Conservation (phyloP, 139 green algal genomes). For the Closterium sp. region DNA sequence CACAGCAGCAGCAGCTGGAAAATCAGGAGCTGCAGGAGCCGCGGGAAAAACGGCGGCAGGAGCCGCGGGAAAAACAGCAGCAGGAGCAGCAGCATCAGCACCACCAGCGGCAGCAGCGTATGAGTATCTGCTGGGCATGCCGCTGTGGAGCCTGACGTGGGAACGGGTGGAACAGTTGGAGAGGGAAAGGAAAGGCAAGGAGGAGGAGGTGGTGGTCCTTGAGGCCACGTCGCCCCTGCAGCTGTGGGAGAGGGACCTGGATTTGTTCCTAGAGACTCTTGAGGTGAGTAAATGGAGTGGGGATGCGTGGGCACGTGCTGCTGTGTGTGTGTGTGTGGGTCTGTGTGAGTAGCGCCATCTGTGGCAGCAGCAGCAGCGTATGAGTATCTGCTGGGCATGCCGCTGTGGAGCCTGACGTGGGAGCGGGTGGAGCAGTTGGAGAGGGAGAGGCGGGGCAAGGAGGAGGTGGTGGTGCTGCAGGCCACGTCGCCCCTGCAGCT, state of each 20-base stretch:
- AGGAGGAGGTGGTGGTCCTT: background rate
- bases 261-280: background rate
- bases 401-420: background rate
- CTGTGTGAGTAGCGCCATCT: too few species aligned
- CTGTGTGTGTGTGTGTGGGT: too few species aligned
- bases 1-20: constrained; percentile 1
- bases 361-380: too few species aligned
- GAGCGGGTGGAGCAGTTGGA: too few species aligned
- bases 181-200: background rate
- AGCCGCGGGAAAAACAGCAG: background rate
- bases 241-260: constrained; percentile 8
- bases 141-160: constrained; percentile 83
- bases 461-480: background rate
- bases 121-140: constrained; percentile 96
- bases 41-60: constrained; percentile 14
- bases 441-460: too few species aligned
- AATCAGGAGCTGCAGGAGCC: background rate
- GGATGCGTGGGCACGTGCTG: too few species aligned
- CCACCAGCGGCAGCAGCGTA: constrained; percentile 58
- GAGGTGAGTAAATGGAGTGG: background rate
- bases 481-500: background rate
- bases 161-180: constrained; percentile 70
- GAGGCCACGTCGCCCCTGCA: background rate
- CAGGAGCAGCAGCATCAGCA: background rate
- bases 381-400: too few species aligned